These are phyloP conservation scores for Pelargonium australe DNA, from an alignment of 441 rosid species.

Conservation along the genomic window DNA sequence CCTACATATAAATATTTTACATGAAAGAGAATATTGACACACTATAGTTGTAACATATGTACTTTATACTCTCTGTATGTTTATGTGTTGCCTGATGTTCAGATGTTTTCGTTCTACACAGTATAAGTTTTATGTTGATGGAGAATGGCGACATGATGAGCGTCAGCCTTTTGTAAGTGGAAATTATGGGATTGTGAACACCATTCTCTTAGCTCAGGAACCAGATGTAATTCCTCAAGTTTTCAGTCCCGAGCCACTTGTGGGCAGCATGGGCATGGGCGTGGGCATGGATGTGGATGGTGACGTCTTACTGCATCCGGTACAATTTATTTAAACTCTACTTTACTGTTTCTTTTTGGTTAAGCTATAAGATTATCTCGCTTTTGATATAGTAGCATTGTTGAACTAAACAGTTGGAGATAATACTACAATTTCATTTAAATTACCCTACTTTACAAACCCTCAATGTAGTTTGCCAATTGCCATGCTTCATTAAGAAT, in stretches of 20 bases:
- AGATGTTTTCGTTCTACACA: slow-evolving; percentile 32
- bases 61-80: background rate
- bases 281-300: slow-evolving; percentile 50
- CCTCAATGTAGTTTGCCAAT: background rate
- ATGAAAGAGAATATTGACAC: background rate
- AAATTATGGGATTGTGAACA: slow-evolving; percentile 62
- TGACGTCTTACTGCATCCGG: slow-evolving; percentile 39
- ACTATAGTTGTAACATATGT: background rate
- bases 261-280: slow-evolving; percentile 15
- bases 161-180: slow-evolving; percentile 51
- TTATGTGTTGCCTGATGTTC: slow-evolving; percentile 12
- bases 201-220: slow-evolving; percentile 42
- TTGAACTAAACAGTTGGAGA: background rate
- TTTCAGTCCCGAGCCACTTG: slow-evolving; percentile 38
- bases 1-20: background rate
- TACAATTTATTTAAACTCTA: slow-evolving; percentile 16
- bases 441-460: background rate
- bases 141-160: slow-evolving; percentile 62
- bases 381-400: background rate
- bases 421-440: background rate
- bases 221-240: slow-evolving; percentile 36
- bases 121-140: slow-evolving; percentile 69
- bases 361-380: background rate
- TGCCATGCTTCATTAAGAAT: background rate
- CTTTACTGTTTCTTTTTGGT: background rate